phyloP scores from a whole-genome alignment of 257 asterid genomes.

The Nicotiana otophora region DNA sequence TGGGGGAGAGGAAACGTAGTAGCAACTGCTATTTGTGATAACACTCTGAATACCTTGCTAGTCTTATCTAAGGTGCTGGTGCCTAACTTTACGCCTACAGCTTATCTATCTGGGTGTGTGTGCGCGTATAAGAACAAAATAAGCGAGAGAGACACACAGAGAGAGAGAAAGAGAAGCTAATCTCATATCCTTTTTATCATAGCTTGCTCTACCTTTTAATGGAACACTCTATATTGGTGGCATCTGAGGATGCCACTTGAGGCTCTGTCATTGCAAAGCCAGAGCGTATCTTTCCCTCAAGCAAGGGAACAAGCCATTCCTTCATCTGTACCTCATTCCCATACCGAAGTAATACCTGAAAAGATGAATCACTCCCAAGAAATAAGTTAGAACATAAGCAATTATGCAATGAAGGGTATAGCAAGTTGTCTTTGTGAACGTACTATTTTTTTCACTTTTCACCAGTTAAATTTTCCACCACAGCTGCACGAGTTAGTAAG shows the following conservation, averaged over 20 bases:
- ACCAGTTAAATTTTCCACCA: slow-evolving; percentile 5
- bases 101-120: background rate
- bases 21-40: background rate
- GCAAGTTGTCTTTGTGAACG: background rate
- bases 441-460: background rate
- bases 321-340: slow-evolving; percentile 76
- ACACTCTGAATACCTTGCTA: background rate
- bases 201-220: slow-evolving; percentile 54
- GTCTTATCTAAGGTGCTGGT: background rate
- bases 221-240: slow-evolving; percentile 94
- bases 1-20: background rate
- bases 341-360: slow-evolving; percentile 82
- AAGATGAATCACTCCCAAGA: slow-evolving; percentile 7
- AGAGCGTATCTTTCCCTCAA: slow-evolving; percentile 80
- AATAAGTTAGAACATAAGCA: background rate
- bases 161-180: background rate
- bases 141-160: too few relatives aligned
- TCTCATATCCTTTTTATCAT: background rate
- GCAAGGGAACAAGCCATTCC: slow-evolving; percentile 87
- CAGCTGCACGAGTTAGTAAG: background rate
- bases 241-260: slow-evolving; percentile 97
- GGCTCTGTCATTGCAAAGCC: slow-evolving; percentile 99
- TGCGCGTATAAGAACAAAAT: background rate
- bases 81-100: background rate
- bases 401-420: background rate